Evolutionary conservation across 345 rosid genomes (phyloP).

Genomic region (Carallia pectinifolia): DNA sequence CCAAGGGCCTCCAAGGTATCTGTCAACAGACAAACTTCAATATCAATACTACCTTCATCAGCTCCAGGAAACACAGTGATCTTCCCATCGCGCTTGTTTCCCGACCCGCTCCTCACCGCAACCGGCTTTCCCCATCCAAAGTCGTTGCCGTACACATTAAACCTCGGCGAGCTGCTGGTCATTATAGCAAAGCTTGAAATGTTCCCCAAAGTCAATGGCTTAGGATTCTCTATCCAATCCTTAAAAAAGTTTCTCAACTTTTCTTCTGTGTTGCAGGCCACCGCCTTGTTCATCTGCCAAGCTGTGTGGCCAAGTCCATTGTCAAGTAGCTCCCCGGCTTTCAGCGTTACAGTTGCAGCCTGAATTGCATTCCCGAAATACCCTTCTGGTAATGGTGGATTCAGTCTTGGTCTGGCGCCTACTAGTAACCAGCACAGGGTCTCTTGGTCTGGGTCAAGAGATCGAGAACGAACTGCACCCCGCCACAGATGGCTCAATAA

Average conservation of each 20-base stretch:
- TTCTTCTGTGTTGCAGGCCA: conserved; percentile 19
- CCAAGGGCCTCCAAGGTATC: conserved; percentile 17
- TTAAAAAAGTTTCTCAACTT: conserved; percentile 1
- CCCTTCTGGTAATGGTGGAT: conserved; percentile 23
- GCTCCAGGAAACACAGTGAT: conserved; percentile 22
- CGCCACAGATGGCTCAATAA: conserved; percentile 41
- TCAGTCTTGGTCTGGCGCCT: conserved; percentile 28
- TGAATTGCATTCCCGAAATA: conserved; percentile 41
- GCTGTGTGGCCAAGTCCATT: conserved; percentile 28
- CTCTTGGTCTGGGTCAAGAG: conserved; percentile 14
- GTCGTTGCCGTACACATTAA: conserved; percentile 34
- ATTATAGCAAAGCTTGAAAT: background rate
- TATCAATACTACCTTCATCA: conserved; percentile 29
- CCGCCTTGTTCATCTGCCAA: conserved; percentile 17
- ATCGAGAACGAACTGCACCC: conserved; percentile 11
- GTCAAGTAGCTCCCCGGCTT: conserved; percentile 17
- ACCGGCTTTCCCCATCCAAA: conserved; percentile 47
- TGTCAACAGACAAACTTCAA: conserved; percentile 22
- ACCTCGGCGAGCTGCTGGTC: conserved; percentile 41
- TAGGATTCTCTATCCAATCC: conserved; percentile 22
- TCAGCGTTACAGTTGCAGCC: background rate
- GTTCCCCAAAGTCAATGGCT: background rate
- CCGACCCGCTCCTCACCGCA: conserved; percentile 26
- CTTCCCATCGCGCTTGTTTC: conserved; percentile 25
- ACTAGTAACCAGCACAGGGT: background rate